Evolutionary conservation across 2,329 filamentous ascomycete genomes (phyloP).

Genomic region (Magnaporthiopsis rhizophila): DNA sequence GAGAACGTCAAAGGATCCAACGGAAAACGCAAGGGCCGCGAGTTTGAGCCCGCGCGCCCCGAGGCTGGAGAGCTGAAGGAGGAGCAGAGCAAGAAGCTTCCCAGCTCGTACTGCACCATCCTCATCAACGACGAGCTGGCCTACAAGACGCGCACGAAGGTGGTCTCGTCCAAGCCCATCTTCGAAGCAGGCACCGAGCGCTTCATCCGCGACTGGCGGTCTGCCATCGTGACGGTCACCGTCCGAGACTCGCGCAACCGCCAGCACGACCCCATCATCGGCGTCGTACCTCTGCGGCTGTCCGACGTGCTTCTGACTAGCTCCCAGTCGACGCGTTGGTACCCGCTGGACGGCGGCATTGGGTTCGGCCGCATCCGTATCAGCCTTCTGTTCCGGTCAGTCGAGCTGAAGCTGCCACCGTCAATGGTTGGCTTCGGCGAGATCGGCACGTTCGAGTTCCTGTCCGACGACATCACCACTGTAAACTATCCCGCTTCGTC

Average conservation of each 20-base stretch:
- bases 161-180: constrained; percentile 87
- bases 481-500: constrained; percentile 34
- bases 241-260: constrained; percentile 84
- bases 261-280: constrained; percentile 90
- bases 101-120: constrained; percentile 91
- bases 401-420: constrained; percentile 80
- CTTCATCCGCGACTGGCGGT: constrained; percentile 90
- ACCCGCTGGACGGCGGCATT: constrained; percentile 90
- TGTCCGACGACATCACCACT: constrained; percentile 60
- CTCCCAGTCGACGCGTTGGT: constrained; percentile 85
- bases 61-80: constrained; percentile 79
- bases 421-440: constrained; percentile 80
- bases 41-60: constrained; percentile 80
- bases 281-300: constrained; percentile 81
- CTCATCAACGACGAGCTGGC: constrained; percentile 78
- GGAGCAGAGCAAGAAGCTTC: constrained; percentile 70
- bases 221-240: constrained; percentile 74
- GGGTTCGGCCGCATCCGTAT: constrained; percentile 86
- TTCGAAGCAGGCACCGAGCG: constrained; percentile 95
- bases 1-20: constrained; percentile 80
- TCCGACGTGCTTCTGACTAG: constrained; percentile 81
- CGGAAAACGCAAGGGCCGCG: constrained; percentile 72
- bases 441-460: constrained; percentile 88
- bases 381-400: constrained; percentile 80
- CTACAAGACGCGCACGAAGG: constrained; percentile 93